Conservation (phyloP, 2,329 filamentous ascomycete genomes). For the Tolypocladium pustulatum region DNA sequence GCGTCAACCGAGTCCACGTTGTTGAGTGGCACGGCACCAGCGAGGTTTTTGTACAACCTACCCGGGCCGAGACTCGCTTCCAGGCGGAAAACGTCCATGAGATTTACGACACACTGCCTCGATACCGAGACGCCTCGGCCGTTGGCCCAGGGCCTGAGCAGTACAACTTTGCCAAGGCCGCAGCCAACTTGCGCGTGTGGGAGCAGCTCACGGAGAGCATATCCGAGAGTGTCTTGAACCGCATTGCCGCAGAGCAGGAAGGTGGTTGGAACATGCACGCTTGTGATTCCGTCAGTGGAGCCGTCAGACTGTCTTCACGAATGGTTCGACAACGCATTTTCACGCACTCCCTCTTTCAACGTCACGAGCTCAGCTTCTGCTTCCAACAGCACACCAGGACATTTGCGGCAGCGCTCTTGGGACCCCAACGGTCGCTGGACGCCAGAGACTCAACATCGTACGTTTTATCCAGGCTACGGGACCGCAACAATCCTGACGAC, state of each 20-base stretch:
- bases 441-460: slow-evolving; percentile 38
- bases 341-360: slow-evolving; percentile 18
- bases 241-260: slow-evolving; percentile 31
- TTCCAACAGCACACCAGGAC: slow-evolving; percentile 32
- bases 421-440: slow-evolving; percentile 29
- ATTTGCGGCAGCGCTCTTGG: slow-evolving; percentile 27
- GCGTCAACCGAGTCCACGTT: slow-evolving; percentile 26
- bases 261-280: slow-evolving; percentile 44
- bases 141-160: slow-evolving; percentile 8
- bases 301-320: slow-evolving; percentile 24
- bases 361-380: slow-evolving; percentile 35
- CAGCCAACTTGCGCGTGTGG: slow-evolving; percentile 34
- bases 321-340: slow-evolving; percentile 29
- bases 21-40: slow-evolving; percentile 46
- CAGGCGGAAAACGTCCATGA: slow-evolving; percentile 29
- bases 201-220: slow-evolving; percentile 38
- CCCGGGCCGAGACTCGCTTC: slow-evolving; percentile 32
- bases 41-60: slow-evolving; percentile 41
- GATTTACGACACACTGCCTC: slow-evolving; percentile 30
- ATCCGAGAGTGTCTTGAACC: slow-evolving; percentile 29
- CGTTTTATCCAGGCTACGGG: slow-evolving; percentile 27
- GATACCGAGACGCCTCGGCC: slow-evolving; percentile 29
- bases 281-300: slow-evolving; percentile 37
- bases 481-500: slow-evolving; percentile 8
- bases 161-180: slow-evolving; percentile 8